Evolutionary conservation across 441 rosid species (phyloP), one percentile per base, ranked within the genome.

Genomic region (Melastoma candidum): DNA sequence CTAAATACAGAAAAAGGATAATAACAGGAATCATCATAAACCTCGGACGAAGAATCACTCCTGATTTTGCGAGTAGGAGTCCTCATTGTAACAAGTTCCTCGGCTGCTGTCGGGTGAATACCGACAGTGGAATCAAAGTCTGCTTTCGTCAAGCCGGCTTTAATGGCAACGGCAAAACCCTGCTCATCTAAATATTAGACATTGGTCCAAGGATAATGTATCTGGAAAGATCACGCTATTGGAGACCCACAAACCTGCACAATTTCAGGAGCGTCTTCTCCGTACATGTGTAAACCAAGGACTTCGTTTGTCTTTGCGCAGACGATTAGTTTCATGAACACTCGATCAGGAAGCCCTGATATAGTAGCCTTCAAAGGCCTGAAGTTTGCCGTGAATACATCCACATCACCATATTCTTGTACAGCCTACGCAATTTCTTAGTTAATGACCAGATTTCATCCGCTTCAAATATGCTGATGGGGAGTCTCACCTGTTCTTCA

Each of bases 51-150:
- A 52, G 82, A 63, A 57, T 59, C 60, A 49, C 66, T 70, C 68
- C 95, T 78, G 56, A 83, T 70, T 68, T 83, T 84, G 54, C 90
- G 74, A 54, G 87, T 74, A 57, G 95, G 90, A 26, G 77, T 75
- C 72, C 97, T 83, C 96, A 84, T 80, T 3, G 95, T 90, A 58
- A 90, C 96, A 49, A 90, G 75, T 71, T 84, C 96, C 75, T 90
- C 96, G 13, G 88, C 87, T 0, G 95, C 68, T 52, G 94, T 90
- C 7, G 95, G 97, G 54, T 90, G 95, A 73, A 90, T 61, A 70
- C 96, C 96, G 52, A 87, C 82, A 4, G 92, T 90, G 32, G 79
- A 68, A 80, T 90, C 96, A 51, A 87, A 83, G 69, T 87, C 95
- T 3, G 78, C 78, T 73, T 90, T 90, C 7, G 95, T 84, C 70